These are phyloP conservation scores for Amorphotheca resinae DNA, from an alignment of 495 filamentous ascomycete species.

Conservation along the genomic window DNA sequence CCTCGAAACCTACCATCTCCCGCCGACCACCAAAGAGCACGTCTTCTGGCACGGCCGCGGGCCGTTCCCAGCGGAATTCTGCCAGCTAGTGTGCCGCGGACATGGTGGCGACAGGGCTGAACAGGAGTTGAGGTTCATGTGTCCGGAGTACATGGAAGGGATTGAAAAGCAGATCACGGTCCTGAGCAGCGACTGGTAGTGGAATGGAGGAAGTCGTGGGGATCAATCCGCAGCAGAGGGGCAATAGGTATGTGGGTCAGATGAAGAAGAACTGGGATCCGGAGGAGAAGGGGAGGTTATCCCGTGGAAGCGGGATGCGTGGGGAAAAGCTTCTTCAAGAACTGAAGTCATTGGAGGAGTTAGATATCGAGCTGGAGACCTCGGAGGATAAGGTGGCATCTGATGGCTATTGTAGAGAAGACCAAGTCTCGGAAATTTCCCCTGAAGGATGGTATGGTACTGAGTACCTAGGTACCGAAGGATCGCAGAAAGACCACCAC, in stretches of 20 bases:
- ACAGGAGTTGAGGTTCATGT: not conserved
- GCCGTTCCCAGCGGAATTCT: not conserved
- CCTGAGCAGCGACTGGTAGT: conserved; percentile 20
- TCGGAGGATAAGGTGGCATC: conserved; percentile 10
- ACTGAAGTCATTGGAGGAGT: conserved; percentile 4
- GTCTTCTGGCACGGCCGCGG: conserved; percentile 13
- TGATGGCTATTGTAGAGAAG: conserved; percentile 8
- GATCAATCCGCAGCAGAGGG: conserved; percentile 16
- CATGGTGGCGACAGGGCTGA: not conserved
- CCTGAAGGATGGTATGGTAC: not conserved
- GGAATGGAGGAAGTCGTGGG: conserved; percentile 12
- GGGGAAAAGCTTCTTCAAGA: conserved; percentile 12
- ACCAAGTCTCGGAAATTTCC: conserved; percentile 16
- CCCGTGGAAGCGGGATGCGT: not conserved
- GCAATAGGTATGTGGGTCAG: not conserved
- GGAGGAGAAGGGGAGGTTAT: not conserved
- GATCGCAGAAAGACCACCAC: not conserved
- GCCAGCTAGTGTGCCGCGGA: not conserved
- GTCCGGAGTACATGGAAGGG: conserved; percentile 10
- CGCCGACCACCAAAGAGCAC: conserved; percentile 9
- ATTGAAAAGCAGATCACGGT: conserved; percentile 18
- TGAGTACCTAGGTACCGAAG: conserved; percentile 3
- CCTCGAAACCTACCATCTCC: conserved; percentile 15
- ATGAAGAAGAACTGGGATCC: conserved; percentile 7
- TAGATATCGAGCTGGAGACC: conserved; percentile 16